Conservation (phyloP, 345 rosid genomes). For the Gossypium anomalum region DNA sequence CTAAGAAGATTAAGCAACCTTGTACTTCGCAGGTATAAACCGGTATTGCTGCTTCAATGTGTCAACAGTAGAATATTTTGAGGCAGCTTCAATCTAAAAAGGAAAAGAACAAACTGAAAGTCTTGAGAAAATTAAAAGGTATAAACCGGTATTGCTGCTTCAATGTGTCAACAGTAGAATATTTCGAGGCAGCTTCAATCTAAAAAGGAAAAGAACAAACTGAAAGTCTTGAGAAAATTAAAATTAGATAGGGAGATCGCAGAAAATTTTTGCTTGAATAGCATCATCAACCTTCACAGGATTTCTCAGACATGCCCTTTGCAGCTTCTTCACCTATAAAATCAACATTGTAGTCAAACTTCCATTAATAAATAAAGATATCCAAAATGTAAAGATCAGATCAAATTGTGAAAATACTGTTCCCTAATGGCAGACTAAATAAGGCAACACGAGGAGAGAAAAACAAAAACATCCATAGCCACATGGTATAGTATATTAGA, state of each 20-base stretch:
- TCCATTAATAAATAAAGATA: conserved; percentile 2
- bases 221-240: conserved; percentile 10
- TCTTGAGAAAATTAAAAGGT: conserved; percentile 40
- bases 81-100: conserved; percentile 81
- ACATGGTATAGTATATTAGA: not conserved
- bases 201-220: conserved; percentile 25
- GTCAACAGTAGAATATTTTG: conserved; percentile 91
- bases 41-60: conserved; percentile 79
- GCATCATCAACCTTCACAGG: conserved; percentile 72
- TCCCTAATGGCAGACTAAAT: not conserved
- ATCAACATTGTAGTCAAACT: conserved; percentile 19
- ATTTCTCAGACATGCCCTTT: conserved; percentile 83
- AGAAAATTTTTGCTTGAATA: not conserved
- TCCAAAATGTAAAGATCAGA: not conserved
- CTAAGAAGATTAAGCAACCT: conserved; percentile 47
- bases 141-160: conserved; percentile 76
- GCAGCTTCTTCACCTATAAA: conserved; percentile 77
- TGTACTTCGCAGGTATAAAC: conserved; percentile 75
- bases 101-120: conserved; percentile 13
- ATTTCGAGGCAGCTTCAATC: conserved; percentile 93
- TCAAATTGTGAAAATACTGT: not conserved
- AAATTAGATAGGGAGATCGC: conserved; percentile 10
- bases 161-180: conserved; percentile 88
- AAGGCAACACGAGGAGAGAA: not conserved
- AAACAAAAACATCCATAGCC: not conserved